Base-by-base conservation (phyloP, 306 rosid genomes). In the Acacia melanoxylon region DNA sequence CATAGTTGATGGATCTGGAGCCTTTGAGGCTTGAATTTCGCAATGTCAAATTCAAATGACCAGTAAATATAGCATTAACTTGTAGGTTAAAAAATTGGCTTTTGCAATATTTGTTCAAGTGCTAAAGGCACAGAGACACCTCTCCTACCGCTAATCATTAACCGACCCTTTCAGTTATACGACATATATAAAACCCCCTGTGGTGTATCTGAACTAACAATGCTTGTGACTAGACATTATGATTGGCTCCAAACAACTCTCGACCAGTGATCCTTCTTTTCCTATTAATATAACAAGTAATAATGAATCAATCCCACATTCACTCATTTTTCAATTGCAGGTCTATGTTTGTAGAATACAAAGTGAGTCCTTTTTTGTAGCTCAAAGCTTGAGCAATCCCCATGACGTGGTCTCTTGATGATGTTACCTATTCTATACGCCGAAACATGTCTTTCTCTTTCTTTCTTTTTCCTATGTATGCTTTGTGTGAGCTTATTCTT, bases 371-470 rank as follows among this genome's bases (percentile, higher is more conserved):
- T 17, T 48, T 48, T 66, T 77, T 86, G 86, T 75, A 41, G 59
- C 80, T 83, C 77, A 69, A 77, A 78, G 17, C 58, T 12, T 48
- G 37, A 86, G 82, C 84, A 83, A 48, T 40, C 68, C 63, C 73
- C 22, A 83, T 69, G 71, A 77, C 77, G 25, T 80, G 80, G 88
- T 67, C 42, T 80, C 68, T 17, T 33, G n/a, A 37, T 67, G 72
- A 40, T 78, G 13, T 62, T 44, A 37, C 65, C 83, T 45, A 24
- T 48, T 40, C 20, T 27, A 42, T 65, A 16, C 41, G 72, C 42
- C 59, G 51, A 75, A 27, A 67, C 59, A 40, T 16, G 16, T 67
- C n/a, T 59, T 33, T 8, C 58, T 35, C 40, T 15, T 33, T 31
- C 35, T 31, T 31, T 27, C 35, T 54, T 54, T 65, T 10, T 15